Percentiles rank a stretch among this genome's conserved stretches.
Evolutionary conservation across 176 grass and related monocot genomes (phyloP).

Genomic region (Hyparrhenia diplandra): DNA sequence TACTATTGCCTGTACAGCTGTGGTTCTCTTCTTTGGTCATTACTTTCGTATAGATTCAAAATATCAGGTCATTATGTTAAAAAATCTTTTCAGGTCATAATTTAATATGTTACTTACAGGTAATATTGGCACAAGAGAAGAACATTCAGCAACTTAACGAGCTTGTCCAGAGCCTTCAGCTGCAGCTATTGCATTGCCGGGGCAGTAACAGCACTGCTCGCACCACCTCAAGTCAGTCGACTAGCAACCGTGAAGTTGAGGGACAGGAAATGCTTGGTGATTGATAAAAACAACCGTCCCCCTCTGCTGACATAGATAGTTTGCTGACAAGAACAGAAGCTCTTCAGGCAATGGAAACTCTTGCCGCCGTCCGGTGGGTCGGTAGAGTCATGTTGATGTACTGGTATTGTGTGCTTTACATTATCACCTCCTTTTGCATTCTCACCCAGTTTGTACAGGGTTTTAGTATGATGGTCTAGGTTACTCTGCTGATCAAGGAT

Average conservation of each 20-base stretch:
- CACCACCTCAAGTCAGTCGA: slow-evolving; percentile 20
- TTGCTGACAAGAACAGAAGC: not conserved
- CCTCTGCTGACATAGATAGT: not conserved
- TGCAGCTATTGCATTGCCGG: slow-evolving; percentile 67
- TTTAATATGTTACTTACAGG: slow-evolving; percentile 25
- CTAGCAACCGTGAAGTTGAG: slow-evolving; percentile 19
- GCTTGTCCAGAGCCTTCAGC: slow-evolving; percentile 74
- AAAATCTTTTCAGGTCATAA: not conserved
- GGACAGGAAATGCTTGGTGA: slow-evolving; percentile 40
- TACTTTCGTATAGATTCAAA: not conserved
- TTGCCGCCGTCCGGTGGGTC: not conserved
- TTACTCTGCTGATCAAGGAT: not conserved
- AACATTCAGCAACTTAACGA: slow-evolving; percentile 79
- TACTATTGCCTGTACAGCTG: not conserved
- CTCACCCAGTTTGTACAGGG: slow-evolving; percentile 10
- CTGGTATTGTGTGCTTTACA: not conserved
- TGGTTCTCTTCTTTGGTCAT: not conserved
- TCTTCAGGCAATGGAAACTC: not conserved
- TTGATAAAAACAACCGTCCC: slow-evolving; percentile 26
- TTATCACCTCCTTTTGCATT: not conserved
- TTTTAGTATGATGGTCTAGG: slow-evolving; percentile 16
- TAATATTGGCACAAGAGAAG: slow-evolving; percentile 76
- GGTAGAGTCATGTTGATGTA: slow-evolving; percentile 3
- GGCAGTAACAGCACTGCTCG: slow-evolving; percentile 50
- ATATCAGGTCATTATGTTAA: no score